phyloP scores from a whole-genome alignment of 768 basidiomycete genomes.

The Auriscalpium vulgare region DNA sequence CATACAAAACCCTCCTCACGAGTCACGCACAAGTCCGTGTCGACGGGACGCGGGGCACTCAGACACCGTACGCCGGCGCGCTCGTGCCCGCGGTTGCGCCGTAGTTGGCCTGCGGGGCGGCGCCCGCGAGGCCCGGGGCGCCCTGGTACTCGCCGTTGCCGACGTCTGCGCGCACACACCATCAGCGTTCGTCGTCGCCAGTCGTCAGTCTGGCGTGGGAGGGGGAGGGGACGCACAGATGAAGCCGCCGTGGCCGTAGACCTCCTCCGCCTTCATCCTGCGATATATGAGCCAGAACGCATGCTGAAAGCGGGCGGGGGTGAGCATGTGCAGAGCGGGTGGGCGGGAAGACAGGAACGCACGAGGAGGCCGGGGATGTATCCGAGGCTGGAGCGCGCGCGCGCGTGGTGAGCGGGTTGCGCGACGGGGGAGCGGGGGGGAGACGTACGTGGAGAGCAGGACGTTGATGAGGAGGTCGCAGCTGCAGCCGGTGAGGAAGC shows the following conservation, averaged over 20 bases:
- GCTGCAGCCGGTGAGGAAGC: constrained; percentile 71
- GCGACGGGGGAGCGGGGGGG: background rate
- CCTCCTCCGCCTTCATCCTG: constrained; percentile 83
- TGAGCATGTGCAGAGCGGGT: too few relatives aligned
- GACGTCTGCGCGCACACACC: background rate
- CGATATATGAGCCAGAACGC: constrained; percentile 88
- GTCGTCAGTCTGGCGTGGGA: too few relatives aligned
- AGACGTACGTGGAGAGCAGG: constrained; percentile 59
- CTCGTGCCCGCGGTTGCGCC: too few relatives aligned
- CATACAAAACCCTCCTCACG: too few relatives aligned
- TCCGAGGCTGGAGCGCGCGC: constrained; percentile 49
- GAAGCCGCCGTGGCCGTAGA: constrained; percentile 74
- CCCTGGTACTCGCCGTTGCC: background rate
- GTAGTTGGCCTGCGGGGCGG: too few relatives aligned
- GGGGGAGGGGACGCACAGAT: constrained; percentile 63
- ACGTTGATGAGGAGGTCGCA: constrained; percentile 87
- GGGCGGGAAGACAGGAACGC: constrained; percentile 11
- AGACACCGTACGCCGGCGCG: too few relatives aligned
- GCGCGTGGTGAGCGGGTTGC: background rate
- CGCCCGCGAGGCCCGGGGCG: background rate
- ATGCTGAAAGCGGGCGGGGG: too few relatives aligned
- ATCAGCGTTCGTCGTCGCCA: too few relatives aligned
- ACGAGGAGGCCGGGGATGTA: constrained; percentile 62
- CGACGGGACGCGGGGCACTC: too few relatives aligned
- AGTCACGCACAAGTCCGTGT: too few relatives aligned